Evolutionary conservation across 2,329 filamentous ascomycete genomes (phyloP).

Genomic region (Aspergillus fijiensis): DNA sequence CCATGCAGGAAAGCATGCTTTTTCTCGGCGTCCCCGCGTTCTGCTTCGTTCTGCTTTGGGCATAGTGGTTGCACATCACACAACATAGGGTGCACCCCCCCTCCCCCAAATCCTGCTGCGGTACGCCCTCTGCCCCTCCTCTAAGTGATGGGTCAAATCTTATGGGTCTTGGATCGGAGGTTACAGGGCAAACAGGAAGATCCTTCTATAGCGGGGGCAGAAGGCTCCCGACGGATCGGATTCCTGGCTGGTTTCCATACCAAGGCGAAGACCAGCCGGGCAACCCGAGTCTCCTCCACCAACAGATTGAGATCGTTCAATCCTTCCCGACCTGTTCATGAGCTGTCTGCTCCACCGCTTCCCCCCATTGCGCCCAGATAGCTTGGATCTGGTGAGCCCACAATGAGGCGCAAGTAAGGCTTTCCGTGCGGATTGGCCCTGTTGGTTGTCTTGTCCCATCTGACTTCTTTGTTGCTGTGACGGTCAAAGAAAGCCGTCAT

Average conservation of each 20-base stretch:
- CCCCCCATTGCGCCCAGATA: not conserved
- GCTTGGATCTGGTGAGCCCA: slow-evolving; percentile 2
- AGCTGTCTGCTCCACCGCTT: not conserved
- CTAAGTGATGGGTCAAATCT: not conserved
- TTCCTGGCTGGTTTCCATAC: not conserved
- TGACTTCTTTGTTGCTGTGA: not conserved
- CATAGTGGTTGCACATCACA: slow-evolving; percentile 1
- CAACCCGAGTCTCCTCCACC: slow-evolving; percentile 4
- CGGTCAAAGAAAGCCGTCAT: slow-evolving; percentile 3
- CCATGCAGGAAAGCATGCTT: not conserved
- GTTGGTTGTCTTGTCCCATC: not conserved
- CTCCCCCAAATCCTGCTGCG: slow-evolving; percentile 5
- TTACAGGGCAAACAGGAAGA: not conserved
- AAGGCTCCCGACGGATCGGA: slow-evolving; percentile 1
- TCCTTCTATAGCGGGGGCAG: slow-evolving; percentile 3
- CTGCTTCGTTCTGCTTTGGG: not conserved
- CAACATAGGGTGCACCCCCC: not conserved
- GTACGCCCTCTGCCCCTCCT: not conserved
- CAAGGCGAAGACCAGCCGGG: slow-evolving; percentile 7
- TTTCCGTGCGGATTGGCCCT: not conserved
- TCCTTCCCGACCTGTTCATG: not conserved
- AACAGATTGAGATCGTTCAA: not conserved
- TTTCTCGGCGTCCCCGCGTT: not conserved
- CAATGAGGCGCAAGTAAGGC: slow-evolving; percentile 4
- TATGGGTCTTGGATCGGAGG: not conserved